Base-by-base conservation (phyloP, 164 flowering plant species). In the Sedum album region DNA sequence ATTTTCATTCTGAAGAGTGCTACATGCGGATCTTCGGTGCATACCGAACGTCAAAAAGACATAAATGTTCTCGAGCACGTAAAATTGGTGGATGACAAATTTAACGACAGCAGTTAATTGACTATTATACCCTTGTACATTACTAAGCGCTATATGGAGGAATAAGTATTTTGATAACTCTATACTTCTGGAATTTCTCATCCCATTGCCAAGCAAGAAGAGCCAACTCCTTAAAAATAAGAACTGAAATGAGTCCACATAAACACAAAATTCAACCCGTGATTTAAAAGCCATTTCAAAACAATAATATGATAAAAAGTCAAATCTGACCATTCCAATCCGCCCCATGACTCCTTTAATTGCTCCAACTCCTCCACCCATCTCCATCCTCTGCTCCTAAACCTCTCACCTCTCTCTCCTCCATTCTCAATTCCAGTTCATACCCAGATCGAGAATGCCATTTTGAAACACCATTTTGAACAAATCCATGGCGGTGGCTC, bases 301-400 rank as follows among this genome's bases (percentile, higher is more conserved):
- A 21, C 6, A 21, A 23, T 1, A 21, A 21, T 21, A 23, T 13
- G 8, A 6, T 0, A 21, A 21, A 49, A 49, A 23, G 28, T 53
- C 60, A 53, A 53, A 53, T 28, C 23, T 53, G 60, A 53, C 60
- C 28, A 53, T 23, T 25, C 30, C 28, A 23, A 21, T 53, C 30
- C 55, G 13, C 28, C 21, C 60, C 60, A 53, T 53, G 60, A 53
- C 60, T 11, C 28, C 60, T 53, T 53, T 53, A 53, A 53, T 53
- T 53, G 51, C 51, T 46, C 18, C 51, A 15, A 15, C 51, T 46
- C n/a, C 51, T 17, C 20, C 18, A 15, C n/a, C n/a, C n/a, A n/a
- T n/a, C n/a, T n/a, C n/a, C n/a, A n/a, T n/a, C n/a, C n/a, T n/a
- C n/a, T n/a, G 42, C 55, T 49, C 1, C 55, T 20, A 7, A 0